Percentiles rank a stretch among this genome's conserved stretches.
Evolutionary conservation across 345 rosid genomes (phyloP).

Genomic region (Moringa oleifera): DNA sequence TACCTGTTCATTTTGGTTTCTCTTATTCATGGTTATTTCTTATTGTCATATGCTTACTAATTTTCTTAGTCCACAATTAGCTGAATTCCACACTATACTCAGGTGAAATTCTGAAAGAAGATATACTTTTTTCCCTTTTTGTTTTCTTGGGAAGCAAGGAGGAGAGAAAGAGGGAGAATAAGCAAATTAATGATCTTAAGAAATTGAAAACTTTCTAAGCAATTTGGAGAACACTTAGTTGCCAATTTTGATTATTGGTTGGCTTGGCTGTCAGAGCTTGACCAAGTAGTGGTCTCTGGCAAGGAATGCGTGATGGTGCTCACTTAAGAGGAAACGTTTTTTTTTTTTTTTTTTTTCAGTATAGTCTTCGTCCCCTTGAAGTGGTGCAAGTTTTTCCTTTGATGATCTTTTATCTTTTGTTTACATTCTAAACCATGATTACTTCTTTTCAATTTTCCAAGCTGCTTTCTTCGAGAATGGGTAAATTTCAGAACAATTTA

Average conservation of each 20-base stretch:
- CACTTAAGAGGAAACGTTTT: too few relatives aligned
- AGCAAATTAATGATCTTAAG: neutral
- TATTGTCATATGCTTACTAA: too few relatives aligned
- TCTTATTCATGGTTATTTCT: too few relatives aligned
- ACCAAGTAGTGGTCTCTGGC: neutral
- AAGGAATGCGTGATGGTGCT: neutral
- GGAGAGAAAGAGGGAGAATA: neutral
- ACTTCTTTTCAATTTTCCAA: neutral
- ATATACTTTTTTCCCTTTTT: too few relatives aligned
- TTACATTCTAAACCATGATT: neutral
- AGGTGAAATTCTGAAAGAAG: too few relatives aligned
- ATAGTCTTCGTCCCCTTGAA: neutral
- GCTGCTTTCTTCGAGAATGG: neutral
- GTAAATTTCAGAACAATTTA: neutral
- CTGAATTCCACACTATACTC: neutral
- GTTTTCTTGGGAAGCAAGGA: too few relatives aligned
- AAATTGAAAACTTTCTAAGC: neutral
- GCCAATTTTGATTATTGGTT: neutral
- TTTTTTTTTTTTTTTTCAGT: too few relatives aligned
- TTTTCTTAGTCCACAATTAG: too few relatives aligned
- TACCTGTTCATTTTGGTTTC: neutral
- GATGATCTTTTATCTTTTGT: neutral
- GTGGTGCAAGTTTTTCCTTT: neutral
- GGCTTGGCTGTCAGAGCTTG: neutral
- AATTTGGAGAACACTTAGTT: neutral